Base-by-base conservation (phyloP, 228 moss, liverwort and hornwort species). In the Sphagnum magellanicum region DNA sequence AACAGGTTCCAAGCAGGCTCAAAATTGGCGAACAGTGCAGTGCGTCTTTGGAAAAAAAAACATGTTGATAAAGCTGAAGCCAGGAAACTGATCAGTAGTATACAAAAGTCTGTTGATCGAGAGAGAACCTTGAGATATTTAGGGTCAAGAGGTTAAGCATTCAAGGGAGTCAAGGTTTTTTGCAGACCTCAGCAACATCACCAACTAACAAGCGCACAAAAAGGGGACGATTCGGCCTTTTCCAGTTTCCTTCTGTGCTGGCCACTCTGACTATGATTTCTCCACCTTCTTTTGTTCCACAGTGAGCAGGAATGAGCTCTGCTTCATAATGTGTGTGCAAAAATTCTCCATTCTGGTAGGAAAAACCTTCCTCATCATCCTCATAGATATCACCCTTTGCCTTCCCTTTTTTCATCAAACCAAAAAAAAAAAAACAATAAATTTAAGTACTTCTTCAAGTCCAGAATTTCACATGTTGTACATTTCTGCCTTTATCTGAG, bases 341-440 rank as follows among this genome's bases (percentile, higher is more conserved):
- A 71, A 81, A 98, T 8, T 90, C 69, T 8, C 89, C 92, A 60
- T 73, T 72, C 74, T 82, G 61, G 65, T 82, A 93, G 60, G 78
- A 82, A 68, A 83, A 98, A 48, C 98, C 79, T 71, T 90, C 93
- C 6, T 66, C 87, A 65, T 84, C 93, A 69, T 98, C 98, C 69
- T 98, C 98, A 49, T 83, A 98, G 50, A 90, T 74, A 7, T 64
- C 63, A 32, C 98, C 98, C 67, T 87, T 77, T 0, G 93, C 98
- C 46, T 63, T 86, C 53, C 98, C 95, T 95, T 83, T 5, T 50
- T 15, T 5, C 4, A n/a, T 13, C 10, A 64, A 49, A 10, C 10
- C 5, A 9, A 10, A 53, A 6, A 53, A 53, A 12, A 53, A 12
- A 12, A 55, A 8, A 55, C 12, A 55, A 8, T 8, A 55, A 1